A percentile compares a stretch with the other conserved stretches of the same genome.
Conservation (phyloP, 345 rosid species). For the Arabidopsis arenosa region DNA sequence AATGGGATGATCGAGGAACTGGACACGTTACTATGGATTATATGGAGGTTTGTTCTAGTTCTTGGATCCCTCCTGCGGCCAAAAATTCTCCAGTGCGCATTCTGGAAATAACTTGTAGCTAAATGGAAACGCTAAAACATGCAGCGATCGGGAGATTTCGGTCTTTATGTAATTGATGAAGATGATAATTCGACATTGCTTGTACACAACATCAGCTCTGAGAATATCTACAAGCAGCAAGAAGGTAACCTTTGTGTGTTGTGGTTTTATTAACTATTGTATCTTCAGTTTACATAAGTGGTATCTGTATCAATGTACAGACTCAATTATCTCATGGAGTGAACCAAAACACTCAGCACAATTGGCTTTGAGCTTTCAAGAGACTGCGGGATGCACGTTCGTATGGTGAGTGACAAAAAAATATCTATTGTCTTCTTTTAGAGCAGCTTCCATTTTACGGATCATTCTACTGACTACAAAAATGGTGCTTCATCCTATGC, state of each 20-base stretch:
- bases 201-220: constrained; percentile 76
- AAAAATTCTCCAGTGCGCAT: not conserved
- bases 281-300: not conserved
- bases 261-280: constrained; percentile 6
- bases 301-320: constrained; percentile 51
- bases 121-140: constrained; percentile 37
- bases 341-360: constrained; percentile 75
- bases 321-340: constrained; percentile 93
- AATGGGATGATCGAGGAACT: constrained; percentile 98
- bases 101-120: constrained; percentile 38
- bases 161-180: constrained; percentile 81
- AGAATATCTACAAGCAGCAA: constrained; percentile 84
- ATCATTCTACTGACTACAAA: constrained; percentile 30
- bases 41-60: constrained; percentile 65
- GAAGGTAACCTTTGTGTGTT: constrained; percentile 61
- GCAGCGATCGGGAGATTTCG: constrained; percentile 83
- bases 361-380: constrained; percentile 92
- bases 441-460: constrained; percentile 7
- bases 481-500: constrained; percentile 21
- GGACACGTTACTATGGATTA: constrained; percentile 84
- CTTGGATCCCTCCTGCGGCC: constrained; percentile 20
- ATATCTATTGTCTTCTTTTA: not conserved
- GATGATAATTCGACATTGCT: constrained; percentile 84
- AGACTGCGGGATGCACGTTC: constrained; percentile 76
- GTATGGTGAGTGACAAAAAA: constrained; percentile 53